A percentile compares a stretch with the other conserved stretches of the same genome.
phyloP scores from a whole-genome alignment of 345 rosid genomes.

The Eucalyptus cloeziana region DNA sequence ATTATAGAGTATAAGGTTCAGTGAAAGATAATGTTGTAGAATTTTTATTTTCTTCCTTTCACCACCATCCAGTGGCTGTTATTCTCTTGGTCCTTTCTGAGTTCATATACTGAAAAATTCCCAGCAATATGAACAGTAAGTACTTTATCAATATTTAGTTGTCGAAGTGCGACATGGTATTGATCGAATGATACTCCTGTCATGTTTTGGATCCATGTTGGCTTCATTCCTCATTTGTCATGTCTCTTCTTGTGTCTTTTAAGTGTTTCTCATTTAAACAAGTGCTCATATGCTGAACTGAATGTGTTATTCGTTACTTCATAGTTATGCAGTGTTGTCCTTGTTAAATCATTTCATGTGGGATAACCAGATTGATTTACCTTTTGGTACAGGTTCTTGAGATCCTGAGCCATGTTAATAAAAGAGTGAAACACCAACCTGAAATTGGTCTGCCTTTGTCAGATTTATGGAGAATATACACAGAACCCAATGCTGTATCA shows the following conservation, averaged over 20 bases:
- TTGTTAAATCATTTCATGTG: background rate
- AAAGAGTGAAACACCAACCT: slow-evolving; percentile 81
- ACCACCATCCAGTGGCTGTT: background rate
- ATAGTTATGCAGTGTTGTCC: background rate
- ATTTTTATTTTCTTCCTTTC: background rate
- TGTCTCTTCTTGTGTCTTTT: background rate
- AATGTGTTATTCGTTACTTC: background rate
- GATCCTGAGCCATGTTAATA: slow-evolving; percentile 90
- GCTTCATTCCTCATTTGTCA: background rate
- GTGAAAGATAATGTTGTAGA: background rate
- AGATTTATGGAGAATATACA: slow-evolving; percentile 61
- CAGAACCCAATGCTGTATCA: slow-evolving; percentile 38
- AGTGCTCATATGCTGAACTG: background rate
- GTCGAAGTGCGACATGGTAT: background rate
- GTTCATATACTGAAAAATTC: background rate
- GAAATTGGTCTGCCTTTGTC: slow-evolving; percentile 70
- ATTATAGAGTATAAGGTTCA: background rate
- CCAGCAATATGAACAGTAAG: background rate
- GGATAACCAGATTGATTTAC: background rate
- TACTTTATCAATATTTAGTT: background rate
- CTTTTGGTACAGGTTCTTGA: slow-evolving; percentile 65
- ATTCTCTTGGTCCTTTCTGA: background rate
- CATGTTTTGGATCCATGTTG: background rate
- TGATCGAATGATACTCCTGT: background rate
- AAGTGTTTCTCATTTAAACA: background rate